Conservation (phyloP, 1,284 basidiomycete genomes). For the Naganishia cerealis region DNA sequence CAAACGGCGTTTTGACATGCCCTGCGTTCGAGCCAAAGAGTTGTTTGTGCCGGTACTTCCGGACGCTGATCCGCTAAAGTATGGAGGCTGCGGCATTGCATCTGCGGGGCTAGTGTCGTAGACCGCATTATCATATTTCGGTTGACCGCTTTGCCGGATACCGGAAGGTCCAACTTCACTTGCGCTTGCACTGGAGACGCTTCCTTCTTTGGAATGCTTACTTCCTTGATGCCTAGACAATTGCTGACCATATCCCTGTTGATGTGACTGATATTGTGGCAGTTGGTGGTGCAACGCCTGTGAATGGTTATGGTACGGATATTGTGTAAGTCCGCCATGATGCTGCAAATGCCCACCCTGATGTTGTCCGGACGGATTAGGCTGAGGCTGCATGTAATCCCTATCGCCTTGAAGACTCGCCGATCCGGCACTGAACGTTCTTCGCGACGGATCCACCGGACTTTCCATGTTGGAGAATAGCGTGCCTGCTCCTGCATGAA, state of each 20-base stretch:
- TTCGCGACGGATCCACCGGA: slow-evolving; percentile 34
- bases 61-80: slow-evolving; percentile 11
- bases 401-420: slow-evolving; percentile 23
- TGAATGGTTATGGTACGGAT: neutral
- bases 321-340: slow-evolving; percentile 6
- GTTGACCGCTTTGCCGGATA: slow-evolving; percentile 3
- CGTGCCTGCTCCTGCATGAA: slow-evolving; percentile 21
- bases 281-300: slow-evolving; percentile 10
- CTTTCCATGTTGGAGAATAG: slow-evolving; percentile 12
- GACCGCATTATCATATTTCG: slow-evolving; percentile 12
- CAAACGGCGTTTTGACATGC: slow-evolving; percentile 21
- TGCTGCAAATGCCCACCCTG: neutral
- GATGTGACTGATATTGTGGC: slow-evolving; percentile 3
- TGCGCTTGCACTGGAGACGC: slow-evolving; percentile 46
- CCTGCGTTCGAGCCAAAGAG: slow-evolving; percentile 13
- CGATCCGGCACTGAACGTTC: slow-evolving; percentile 31
- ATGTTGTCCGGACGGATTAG: neutral
- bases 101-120: slow-evolving; percentile 20
- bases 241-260: neutral
- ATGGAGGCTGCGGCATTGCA: neutral
- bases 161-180: slow-evolving; percentile 26
- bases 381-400: slow-evolving; percentile 8
- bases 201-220: slow-evolving; percentile 48
- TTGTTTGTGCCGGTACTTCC: slow-evolving; percentile 6
- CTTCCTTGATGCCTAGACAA: slow-evolving; percentile 25